phyloP scores from a whole-genome alignment of 345 rosid genomes.

The Gossypium longicalyx region DNA sequence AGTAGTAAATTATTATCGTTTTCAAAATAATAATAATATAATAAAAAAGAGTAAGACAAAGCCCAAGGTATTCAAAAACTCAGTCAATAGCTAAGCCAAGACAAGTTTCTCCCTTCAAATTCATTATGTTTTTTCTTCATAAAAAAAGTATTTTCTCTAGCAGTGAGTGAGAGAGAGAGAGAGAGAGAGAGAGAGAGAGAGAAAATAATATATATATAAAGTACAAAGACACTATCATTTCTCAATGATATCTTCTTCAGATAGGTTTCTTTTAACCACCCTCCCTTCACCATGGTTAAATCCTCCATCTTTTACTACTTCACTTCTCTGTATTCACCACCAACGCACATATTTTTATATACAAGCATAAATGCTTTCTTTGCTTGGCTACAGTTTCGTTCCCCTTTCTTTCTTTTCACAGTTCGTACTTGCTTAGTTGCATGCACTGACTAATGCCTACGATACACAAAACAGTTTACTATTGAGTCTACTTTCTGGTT shows the following conservation, averaged over 20 bases:
- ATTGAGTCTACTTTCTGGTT: slow-evolving; percentile 16
- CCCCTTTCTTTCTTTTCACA: slow-evolving; percentile 21
- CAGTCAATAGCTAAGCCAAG: slow-evolving; percentile 37
- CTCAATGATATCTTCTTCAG: slow-evolving; percentile 57
- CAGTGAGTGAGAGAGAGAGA: neutral
- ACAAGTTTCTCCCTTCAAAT: slow-evolving; percentile 31
- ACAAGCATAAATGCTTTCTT: slow-evolving; percentile 23
- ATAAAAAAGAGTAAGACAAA: slow-evolving; percentile 34
- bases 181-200: neutral
- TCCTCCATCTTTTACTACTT: neutral
- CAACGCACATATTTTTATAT: slow-evolving; percentile 9
- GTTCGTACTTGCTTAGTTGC: slow-evolving; percentile 32
- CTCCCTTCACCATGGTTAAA: slow-evolving; percentile 25
- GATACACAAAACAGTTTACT: slow-evolving; percentile 20
- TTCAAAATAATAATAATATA: slow-evolving; percentile 20
- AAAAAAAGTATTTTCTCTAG: slow-evolving; percentile 15
- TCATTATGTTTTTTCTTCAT: slow-evolving; percentile 15
- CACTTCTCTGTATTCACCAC: neutral
- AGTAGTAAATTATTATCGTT: slow-evolving; percentile 21
- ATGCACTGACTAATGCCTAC: slow-evolving; percentile 25
- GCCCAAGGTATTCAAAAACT: slow-evolving; percentile 32
- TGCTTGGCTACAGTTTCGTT: neutral
- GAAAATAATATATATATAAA: slow-evolving; percentile 8
- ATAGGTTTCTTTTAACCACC: slow-evolving; percentile 18
- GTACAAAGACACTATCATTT: slow-evolving; percentile 61